phyloP scores from a whole-genome alignment of 768 basidiomycete species.

The Amanita exitialis region DNA sequence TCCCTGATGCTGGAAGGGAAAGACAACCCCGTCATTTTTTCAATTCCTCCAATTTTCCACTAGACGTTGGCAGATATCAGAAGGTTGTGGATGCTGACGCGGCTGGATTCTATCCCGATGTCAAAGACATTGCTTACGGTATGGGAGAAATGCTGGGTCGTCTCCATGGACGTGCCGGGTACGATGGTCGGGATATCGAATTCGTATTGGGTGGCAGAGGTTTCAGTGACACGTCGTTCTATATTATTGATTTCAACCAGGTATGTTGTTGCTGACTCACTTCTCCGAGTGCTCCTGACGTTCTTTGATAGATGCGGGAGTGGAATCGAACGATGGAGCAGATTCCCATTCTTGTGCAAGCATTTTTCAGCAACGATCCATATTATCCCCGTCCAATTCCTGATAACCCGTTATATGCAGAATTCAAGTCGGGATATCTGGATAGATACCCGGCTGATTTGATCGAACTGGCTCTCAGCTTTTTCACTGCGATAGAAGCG shows the following conservation, averaged over 20 bases:
- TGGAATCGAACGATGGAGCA: conserved; percentile 11
- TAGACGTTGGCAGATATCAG: conserved; percentile 15
- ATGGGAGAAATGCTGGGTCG: conserved; percentile 21
- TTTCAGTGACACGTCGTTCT: conserved; percentile 10
- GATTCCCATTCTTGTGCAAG: conserved; percentile 14
- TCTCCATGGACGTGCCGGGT: conserved; percentile 17
- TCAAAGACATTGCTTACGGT: conserved; percentile 14
- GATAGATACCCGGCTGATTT: conserved; percentile 11
- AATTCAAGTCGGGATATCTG: conserved; percentile 15
- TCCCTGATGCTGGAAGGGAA: not conserved
- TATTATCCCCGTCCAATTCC: conserved; percentile 20
- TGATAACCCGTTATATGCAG: conserved; percentile 13
- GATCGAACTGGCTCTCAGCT: conserved; percentile 7
- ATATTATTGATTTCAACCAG: conserved; percentile 23
- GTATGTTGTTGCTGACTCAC: conserved; percentile 7
- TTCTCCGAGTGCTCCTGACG: not conserved
- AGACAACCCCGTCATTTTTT: conserved; percentile 11
- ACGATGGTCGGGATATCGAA: conserved; percentile 22
- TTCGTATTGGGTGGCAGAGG: conserved; percentile 17
- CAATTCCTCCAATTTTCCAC: conserved; percentile 19
- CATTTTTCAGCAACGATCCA: conserved; percentile 20
- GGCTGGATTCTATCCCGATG: conserved; percentile 4
- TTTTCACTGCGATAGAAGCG: conserved; percentile 13
- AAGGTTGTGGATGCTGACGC: not conserved
- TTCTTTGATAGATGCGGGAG: conserved; percentile 13